Percentiles rank a stretch among this genome's conserved stretches.
These are phyloP conservation scores for Leccinum pellstonianum DNA, from an alignment of 768 basidiomycete genomes.

Conservation along the genomic window DNA sequence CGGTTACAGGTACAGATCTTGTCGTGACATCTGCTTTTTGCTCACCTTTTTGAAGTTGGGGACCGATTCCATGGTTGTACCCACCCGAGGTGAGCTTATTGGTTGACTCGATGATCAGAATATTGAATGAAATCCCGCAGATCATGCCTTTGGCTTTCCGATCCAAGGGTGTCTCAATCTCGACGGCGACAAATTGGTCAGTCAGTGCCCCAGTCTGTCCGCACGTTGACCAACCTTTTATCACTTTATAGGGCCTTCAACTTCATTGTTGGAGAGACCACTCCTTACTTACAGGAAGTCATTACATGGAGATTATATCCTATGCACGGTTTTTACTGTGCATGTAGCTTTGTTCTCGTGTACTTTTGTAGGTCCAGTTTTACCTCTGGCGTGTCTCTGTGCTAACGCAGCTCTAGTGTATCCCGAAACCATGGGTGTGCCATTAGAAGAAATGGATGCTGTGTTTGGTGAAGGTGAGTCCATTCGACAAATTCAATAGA, in stretches of 20 bases:
- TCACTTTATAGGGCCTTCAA: conserved; percentile 63
- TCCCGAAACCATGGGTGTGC: conserved; percentile 84
- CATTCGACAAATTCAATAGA: conserved; percentile 3
- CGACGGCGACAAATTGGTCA: conserved; percentile 81
- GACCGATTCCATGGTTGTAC: conserved; percentile 85
- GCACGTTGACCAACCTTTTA: conserved; percentile 12
- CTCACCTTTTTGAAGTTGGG: conserved; percentile 51
- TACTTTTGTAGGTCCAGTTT: conserved; percentile 64
- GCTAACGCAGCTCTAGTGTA: conserved; percentile 51
- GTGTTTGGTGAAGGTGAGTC: conserved; percentile 80
- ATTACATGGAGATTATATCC: conserved; percentile 93
- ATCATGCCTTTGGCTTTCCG: conserved; percentile 89
- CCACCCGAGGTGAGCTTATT: conserved; percentile 66
- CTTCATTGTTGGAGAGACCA: conserved; percentile 84
- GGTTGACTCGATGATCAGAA: background rate
- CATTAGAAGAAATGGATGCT: conserved; percentile 88
- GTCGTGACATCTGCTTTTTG: background rate
- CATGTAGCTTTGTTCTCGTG: conserved; percentile 81
- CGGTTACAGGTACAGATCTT: conserved; percentile 64
- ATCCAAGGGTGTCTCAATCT: conserved; percentile 94
- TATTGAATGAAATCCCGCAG: conserved; percentile 34
- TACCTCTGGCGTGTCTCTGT: background rate
- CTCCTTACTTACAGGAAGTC: conserved; percentile 81
- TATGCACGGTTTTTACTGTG: conserved; percentile 94
- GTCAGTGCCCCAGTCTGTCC: conserved; percentile 6